These are phyloP conservation scores for Coprinopsis sp. DNA, from an alignment of 768 basidiomycete genomes.

Conservation along the genomic window DNA sequence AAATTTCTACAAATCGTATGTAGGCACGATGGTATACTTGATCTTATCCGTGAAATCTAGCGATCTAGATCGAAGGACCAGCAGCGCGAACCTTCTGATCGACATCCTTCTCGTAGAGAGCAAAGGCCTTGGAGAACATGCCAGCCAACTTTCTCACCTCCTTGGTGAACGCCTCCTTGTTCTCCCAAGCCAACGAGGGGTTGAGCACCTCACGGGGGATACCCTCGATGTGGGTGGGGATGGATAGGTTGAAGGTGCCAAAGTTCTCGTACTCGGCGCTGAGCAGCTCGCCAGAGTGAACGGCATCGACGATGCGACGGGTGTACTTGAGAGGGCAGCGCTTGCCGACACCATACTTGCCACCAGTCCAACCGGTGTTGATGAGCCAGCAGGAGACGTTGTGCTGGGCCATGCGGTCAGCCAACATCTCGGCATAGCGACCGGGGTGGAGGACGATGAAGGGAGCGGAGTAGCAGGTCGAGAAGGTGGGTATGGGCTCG, in stretches of 20 bases:
- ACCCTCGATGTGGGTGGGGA: conserved; percentile 79
- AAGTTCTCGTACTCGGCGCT: conserved; percentile 85
- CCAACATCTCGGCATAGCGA: conserved; percentile 96
- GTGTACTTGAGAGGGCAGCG: conserved; percentile 97
- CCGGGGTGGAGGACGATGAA: conserved; percentile 98
- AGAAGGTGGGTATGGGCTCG: conserved; percentile 98
- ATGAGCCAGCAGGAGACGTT: conserved; percentile 95
- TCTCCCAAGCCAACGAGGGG: conserved; percentile 81
- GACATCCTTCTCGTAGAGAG: conserved; percentile 85
- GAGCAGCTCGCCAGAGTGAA: conserved; percentile 89
- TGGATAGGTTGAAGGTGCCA: conserved; percentile 73
- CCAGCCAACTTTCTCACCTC: conserved; percentile 84
- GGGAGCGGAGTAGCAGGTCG: conserved; percentile 98
- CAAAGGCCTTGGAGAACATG: conserved; percentile 96
- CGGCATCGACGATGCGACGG: conserved; percentile 93
- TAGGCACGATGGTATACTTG: too few relatives aligned
- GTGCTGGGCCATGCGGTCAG: conserved; percentile 85
- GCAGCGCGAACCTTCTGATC: conserved; percentile 74
- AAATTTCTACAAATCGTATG: too few relatives aligned
- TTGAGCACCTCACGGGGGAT: conserved; percentile 91
- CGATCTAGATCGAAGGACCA: conserved; percentile 45
- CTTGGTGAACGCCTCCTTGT: conserved; percentile 84
- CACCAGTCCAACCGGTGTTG: conserved; percentile 97
- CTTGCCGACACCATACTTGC: conserved; percentile 87
- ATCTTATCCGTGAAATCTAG: background rate